phyloP scores from a whole-genome alignment of 768 basidiomycete species.

The Leccinum pellstonianum region DNA sequence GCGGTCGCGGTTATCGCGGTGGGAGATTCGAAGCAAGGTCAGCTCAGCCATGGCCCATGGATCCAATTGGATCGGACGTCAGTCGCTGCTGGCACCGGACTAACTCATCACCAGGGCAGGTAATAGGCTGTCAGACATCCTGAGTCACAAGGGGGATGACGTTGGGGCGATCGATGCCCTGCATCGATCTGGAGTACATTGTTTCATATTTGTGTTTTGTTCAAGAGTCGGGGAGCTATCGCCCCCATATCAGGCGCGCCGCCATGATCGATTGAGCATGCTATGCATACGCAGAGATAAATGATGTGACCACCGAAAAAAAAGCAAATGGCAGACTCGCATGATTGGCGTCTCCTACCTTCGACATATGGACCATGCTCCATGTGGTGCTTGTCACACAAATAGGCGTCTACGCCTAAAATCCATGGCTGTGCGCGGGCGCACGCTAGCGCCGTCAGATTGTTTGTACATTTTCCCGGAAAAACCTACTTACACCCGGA shows the following conservation, averaged over 20 bases:
- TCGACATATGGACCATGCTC: background rate
- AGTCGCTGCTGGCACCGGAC: background rate
- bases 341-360: background rate
- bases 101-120: background rate
- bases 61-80: background rate
- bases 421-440: background rate
- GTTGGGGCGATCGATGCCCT: conserved; percentile 2
- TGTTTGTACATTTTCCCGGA: background rate
- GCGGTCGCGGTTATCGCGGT: background rate
- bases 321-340: background rate
- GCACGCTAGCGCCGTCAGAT: background rate
- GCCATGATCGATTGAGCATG: background rate
- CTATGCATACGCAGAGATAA: background rate
- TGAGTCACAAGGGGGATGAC: background rate
- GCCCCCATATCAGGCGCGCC: background rate
- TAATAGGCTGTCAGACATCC: background rate
- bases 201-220: background rate
- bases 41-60: background rate
- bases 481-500: background rate
- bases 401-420: background rate
- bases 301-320: background rate
- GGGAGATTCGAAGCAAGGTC: background rate
- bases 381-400: background rate
- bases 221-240: background rate
- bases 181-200: background rate